Conservation (phyloP, 2,329 filamentous ascomycete species). For the Fusarium oligoseptatum region DNA sequence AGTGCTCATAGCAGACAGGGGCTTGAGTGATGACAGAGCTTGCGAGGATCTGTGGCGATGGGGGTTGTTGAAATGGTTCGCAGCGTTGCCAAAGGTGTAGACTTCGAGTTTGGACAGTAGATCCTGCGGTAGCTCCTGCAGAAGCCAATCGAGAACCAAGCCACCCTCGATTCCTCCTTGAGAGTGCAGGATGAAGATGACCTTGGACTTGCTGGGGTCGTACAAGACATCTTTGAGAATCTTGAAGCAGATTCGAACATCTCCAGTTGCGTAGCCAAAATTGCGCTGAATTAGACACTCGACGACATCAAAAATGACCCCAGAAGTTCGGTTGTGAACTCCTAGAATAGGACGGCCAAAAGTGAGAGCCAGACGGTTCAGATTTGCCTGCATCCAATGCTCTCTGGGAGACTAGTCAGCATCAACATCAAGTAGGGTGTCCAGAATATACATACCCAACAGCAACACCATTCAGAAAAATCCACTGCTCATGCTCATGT, state of each 20-base stretch:
- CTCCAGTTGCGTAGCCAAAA: slow-evolving; percentile 77
- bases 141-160: slow-evolving; percentile 80
- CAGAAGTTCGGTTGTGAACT: slow-evolving; percentile 81
- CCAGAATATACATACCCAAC: slow-evolving; percentile 62
- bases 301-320: slow-evolving; percentile 81
- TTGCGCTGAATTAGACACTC: slow-evolving; percentile 84
- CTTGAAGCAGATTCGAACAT: slow-evolving; percentile 73
- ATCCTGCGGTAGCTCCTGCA: slow-evolving; percentile 77
- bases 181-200: slow-evolving; percentile 81
- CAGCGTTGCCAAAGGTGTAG: slow-evolving; percentile 82
- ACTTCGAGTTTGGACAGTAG: slow-evolving; percentile 78
- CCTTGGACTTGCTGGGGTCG: slow-evolving; percentile 72
- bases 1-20: slow-evolving; percentile 51
- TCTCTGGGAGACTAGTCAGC: slow-evolving; percentile 54
- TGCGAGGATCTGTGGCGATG: slow-evolving; percentile 65
- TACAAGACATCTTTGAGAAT: slow-evolving; percentile 74
- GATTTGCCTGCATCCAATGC: slow-evolving; percentile 77
- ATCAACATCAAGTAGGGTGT: background rate
- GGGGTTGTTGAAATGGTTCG: slow-evolving; percentile 87
- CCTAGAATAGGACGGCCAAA: slow-evolving; percentile 79
- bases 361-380: slow-evolving; percentile 78
- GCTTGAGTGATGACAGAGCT: slow-evolving; percentile 50
- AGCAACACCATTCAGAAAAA: slow-evolving; percentile 83
- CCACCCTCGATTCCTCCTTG: slow-evolving; percentile 83
- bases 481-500: slow-evolving; percentile 77